Conservation (phyloP, 164 flowering plant genomes). For the Magnolia kwangsiensis region DNA sequence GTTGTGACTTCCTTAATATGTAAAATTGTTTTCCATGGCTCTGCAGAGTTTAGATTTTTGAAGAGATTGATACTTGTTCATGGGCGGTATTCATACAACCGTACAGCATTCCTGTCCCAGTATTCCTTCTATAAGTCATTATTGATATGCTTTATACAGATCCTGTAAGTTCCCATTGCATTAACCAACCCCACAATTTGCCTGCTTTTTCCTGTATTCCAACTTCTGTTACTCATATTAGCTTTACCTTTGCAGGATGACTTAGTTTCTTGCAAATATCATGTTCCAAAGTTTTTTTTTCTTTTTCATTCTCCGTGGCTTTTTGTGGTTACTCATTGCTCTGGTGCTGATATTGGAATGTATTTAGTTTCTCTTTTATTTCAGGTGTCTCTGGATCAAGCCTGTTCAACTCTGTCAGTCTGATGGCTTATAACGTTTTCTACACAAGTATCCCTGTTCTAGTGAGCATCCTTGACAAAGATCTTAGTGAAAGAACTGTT, state of each 20-base stretch:
- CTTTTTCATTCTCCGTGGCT: not conserved
- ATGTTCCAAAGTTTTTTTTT: not conserved
- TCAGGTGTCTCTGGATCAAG: slow-evolving; percentile 99
- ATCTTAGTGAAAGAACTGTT: slow-evolving; percentile 93
- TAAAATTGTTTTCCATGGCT: slow-evolving; percentile 6
- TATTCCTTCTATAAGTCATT: slow-evolving; percentile 94
- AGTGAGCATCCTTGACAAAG: slow-evolving; percentile 89
- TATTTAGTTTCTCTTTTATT: slow-evolving; percentile 84
- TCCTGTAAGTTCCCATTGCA: slow-evolving; percentile 61
- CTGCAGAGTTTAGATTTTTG: slow-evolving; percentile 90
- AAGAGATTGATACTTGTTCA: slow-evolving; percentile 95
- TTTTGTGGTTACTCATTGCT: not conserved
- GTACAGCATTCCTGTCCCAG: slow-evolving; percentile 94
- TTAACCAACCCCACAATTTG: not conserved
- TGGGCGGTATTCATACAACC: slow-evolving; percentile 97
- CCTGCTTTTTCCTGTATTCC: slow-evolving; percentile 4
- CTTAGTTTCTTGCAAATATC: not conserved
- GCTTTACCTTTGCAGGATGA: not conserved
- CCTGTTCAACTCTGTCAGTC: slow-evolving; percentile 92
- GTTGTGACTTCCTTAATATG: not conserved
- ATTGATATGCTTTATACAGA: slow-evolving; percentile 92
- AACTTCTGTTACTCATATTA: not conserved
- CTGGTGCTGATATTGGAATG: slow-evolving; percentile 29
- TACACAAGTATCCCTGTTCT: slow-evolving; percentile 96
- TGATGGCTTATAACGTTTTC: slow-evolving; percentile 99